Evolutionary conservation across 345 rosid genomes (phyloP).

Genomic region (Mangifera indica): DNA sequence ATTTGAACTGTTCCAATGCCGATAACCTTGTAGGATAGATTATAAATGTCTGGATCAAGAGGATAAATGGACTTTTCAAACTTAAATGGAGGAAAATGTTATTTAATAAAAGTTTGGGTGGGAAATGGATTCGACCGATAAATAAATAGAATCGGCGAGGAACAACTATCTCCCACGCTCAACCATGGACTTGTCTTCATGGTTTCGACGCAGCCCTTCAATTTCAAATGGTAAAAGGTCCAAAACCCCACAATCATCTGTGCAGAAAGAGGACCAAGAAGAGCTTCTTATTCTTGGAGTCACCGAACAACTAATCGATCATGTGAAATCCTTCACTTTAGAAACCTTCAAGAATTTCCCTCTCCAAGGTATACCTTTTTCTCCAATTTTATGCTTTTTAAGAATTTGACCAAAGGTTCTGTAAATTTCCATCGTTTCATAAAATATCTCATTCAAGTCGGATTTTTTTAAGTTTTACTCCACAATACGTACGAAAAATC

Average conservation of each 20-base stretch:
- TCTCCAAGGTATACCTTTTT: conserved; percentile 41
- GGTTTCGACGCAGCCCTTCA: conserved; percentile 56
- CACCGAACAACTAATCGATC: conserved; percentile 58
- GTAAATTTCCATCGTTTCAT: too few species aligned
- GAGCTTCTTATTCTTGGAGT: conserved; percentile 51
- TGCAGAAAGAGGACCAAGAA: conserved; percentile 25
- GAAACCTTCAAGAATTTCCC: conserved; percentile 79
- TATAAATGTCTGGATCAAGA: too few species aligned
- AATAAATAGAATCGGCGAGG: too few species aligned
- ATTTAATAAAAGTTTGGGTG: too few species aligned
- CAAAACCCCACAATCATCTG: conserved; percentile 23
- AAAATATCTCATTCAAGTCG: not conserved
- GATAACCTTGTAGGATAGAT: too few species aligned
- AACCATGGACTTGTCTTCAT: conserved; percentile 51
- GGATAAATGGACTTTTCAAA: too few species aligned
- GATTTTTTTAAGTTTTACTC: not conserved
- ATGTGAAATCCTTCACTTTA: conserved; percentile 57
- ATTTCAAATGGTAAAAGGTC: conserved; percentile 23
- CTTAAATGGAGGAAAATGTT: too few species aligned
- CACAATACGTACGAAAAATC: too few species aligned
- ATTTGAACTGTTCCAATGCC: too few species aligned
- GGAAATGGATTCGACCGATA: too few species aligned
- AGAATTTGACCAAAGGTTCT: not conserved
- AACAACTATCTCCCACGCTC: not conserved
- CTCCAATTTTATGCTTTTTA: too few species aligned